phyloP scores from a whole-genome alignment of 2,329 filamentous ascomycete species.

The Hortaea werneckii region DNA sequence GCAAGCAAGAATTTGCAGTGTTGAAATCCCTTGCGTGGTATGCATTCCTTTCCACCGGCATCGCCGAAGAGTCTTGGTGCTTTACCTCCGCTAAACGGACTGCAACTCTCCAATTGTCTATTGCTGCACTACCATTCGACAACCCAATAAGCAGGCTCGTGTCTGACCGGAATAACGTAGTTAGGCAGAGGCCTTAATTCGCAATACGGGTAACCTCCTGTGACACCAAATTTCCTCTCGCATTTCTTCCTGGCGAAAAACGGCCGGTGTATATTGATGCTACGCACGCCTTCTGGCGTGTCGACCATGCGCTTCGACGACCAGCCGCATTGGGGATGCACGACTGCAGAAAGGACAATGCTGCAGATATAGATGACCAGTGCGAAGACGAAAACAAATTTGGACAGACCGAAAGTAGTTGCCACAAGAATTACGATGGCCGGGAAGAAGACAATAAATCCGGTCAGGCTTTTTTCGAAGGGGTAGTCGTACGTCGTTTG shows the following conservation, averaged over 20 bases:
- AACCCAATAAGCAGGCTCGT: not conserved
- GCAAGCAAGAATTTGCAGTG: too few species aligned
- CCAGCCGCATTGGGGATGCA: not conserved
- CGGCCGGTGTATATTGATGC: not conserved
- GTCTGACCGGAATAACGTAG: not conserved
- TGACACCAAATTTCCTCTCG: not conserved
- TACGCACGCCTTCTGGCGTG: not conserved
- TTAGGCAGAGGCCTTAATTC: not conserved
- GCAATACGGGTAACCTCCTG: not conserved
- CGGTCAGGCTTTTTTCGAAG: not conserved
- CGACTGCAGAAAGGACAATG: not conserved
- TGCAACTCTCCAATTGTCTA: too few species aligned
- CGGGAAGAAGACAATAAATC: not conserved
- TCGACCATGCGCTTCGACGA: not conserved
- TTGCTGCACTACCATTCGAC: not conserved
- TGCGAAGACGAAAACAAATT: not conserved
- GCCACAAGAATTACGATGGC: not conserved
- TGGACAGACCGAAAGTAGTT: not conserved
- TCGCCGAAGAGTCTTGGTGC: too few species aligned
- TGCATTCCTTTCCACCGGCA: too few species aligned
- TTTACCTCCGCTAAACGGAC: too few species aligned
- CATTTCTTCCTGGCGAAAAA: not conserved
- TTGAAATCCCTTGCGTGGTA: too few species aligned
- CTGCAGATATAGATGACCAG: not conserved
- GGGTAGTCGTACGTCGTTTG: not conserved